Evolutionary conservation across 2,329 filamentous ascomycete genomes (phyloP).

Genomic region (Clonostachys chloroleuca): DNA sequence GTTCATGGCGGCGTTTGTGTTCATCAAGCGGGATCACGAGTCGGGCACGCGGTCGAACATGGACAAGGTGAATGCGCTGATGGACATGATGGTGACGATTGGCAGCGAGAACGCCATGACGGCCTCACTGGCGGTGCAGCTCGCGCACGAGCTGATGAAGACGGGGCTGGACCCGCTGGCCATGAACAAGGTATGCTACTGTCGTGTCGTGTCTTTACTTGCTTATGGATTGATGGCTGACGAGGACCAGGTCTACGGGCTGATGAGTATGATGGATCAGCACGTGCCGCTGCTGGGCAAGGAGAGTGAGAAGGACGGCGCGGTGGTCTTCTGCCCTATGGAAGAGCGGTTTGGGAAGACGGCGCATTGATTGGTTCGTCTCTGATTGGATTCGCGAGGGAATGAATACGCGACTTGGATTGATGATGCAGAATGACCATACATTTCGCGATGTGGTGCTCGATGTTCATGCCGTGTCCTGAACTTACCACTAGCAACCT

Average conservation of each 20-base stretch:
- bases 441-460: too few species aligned
- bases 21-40: slow-evolving; percentile 58
- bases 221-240: too few species aligned
- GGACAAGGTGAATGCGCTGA: slow-evolving; percentile 61
- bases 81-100: slow-evolving; percentile 51
- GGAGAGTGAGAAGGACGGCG: neutral
- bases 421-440: too few species aligned
- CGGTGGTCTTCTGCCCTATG: neutral
- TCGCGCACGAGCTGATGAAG: slow-evolving; percentile 60
- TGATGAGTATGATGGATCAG: neutral
- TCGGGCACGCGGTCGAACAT: slow-evolving; percentile 9
- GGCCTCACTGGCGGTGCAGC: slow-evolving; percentile 64
- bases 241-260: neutral
- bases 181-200: slow-evolving; percentile 10
- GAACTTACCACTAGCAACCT: too few species aligned
- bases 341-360: neutral
- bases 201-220: too few species aligned
- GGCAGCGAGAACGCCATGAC: neutral
- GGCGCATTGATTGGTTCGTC: too few species aligned
- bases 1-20: slow-evolving; percentile 67
- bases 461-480: too few species aligned
- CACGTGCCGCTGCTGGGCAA: neutral
- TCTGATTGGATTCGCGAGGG: too few species aligned
- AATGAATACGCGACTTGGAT: too few species aligned
- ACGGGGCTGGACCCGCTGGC: slow-evolving; percentile 13